These are phyloP conservation scores for Fusarium subtropicale DNA, from an alignment of 2,329 filamentous ascomycete species.

Conservation along the genomic window DNA sequence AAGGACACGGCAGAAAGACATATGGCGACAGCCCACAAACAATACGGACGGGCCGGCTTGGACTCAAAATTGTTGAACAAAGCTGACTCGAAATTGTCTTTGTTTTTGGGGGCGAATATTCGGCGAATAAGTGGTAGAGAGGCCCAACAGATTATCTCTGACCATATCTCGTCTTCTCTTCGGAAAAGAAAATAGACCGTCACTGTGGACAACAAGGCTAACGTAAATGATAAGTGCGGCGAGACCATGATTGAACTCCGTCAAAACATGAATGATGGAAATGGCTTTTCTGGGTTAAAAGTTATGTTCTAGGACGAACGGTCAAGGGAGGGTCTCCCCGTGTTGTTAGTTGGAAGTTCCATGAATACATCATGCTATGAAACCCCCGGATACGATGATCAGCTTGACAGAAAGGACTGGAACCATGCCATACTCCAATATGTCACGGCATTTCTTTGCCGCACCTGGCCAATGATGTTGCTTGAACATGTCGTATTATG, in stretches of 20 bases:
- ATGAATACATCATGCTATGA: fast-evolving
- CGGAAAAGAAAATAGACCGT: fast-evolving
- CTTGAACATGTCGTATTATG: not conserved
- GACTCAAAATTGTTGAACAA: fast-evolving
- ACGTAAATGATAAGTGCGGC: fast-evolving
- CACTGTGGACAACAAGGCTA: not conserved
- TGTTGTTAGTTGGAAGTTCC: not conserved
- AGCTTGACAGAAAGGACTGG: not conserved
- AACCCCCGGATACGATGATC: fast-evolving
- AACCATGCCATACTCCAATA: too few relatives aligned
- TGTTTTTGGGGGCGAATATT: fast-evolving
- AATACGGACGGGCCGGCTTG: fast-evolving
- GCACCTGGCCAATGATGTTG: not conserved
- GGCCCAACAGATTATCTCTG: not conserved
- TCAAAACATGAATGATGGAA: not conserved
- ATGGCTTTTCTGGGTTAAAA: not conserved
- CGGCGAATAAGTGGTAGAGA: fast-evolving
- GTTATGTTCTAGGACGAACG: fast-evolving
- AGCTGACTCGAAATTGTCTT: fast-evolving
- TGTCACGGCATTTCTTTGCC: not conserved
- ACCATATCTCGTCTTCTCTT: not conserved
- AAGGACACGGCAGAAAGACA: fast-evolving
- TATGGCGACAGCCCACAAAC: not conserved
- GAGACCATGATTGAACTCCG: fast-evolving
- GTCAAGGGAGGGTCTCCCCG: fast-evolving